Evolutionary conservation across 2,329 filamentous ascomycete genomes (phyloP).

Genomic region (Fusarium lyarnte): DNA sequence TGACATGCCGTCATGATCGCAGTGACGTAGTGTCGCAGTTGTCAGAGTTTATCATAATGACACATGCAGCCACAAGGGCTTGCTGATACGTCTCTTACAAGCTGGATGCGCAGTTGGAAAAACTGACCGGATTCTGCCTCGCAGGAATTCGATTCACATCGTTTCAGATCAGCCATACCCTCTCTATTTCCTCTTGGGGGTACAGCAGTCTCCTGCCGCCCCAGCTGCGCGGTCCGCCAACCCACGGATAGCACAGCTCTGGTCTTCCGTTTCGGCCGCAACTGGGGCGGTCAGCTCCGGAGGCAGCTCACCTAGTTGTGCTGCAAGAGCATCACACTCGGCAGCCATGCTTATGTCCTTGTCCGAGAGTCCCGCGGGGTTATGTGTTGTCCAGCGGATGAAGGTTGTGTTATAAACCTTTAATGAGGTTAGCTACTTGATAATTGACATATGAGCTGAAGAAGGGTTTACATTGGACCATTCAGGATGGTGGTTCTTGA

Average conservation of each 20-base stretch:
- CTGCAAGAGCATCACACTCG: slow-evolving; percentile 69
- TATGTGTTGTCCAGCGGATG: slow-evolving; percentile 79
- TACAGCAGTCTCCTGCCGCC: slow-evolving; percentile 64
- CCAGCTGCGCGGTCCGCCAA: slow-evolving; percentile 58
- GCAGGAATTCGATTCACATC: background rate
- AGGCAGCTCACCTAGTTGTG: slow-evolving; percentile 64
- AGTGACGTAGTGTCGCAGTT: background rate
- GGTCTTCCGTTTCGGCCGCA: slow-evolving; percentile 33
- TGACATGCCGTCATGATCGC: background rate
- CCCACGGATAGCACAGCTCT: slow-evolving; percentile 51
- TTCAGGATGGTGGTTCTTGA: slow-evolving; percentile 77
- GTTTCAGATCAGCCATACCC: background rate
- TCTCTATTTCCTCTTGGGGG: slow-evolving; percentile 53
- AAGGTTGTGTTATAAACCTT: slow-evolving; percentile 76
- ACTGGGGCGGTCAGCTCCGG: slow-evolving; percentile 40
- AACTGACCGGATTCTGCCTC: background rate
- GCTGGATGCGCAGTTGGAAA: background rate
- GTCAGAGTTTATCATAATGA: background rate
- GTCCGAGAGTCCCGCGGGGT: slow-evolving; percentile 69
- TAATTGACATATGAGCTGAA: background rate
- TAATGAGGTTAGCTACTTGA: background rate
- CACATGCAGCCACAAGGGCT: background rate
- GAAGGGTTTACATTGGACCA: slow-evolving; percentile 71
- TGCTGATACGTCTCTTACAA: background rate
- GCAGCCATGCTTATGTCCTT: slow-evolving; percentile 71